These are phyloP conservation scores for Tillandsia fasciculata DNA, from an alignment of 176 grass and related monocot genomes.

Conservation along the genomic window DNA sequence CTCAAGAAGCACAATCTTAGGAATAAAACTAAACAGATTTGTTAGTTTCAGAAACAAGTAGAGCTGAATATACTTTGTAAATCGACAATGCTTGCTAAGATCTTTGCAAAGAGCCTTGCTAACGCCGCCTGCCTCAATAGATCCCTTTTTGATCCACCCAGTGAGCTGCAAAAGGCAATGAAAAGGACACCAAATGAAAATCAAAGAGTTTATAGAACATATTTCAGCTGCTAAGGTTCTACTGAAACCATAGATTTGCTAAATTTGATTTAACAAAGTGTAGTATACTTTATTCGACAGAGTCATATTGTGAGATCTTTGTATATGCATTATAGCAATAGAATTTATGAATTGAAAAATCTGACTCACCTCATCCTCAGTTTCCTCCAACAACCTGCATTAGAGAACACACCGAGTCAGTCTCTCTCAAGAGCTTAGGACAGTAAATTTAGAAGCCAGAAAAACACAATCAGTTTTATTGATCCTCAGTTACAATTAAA, in stretches of 20 bases:
- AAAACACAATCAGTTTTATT: too few relatives aligned
- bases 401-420: constrained; percentile 27
- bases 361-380: constrained; percentile 61
- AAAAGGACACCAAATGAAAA: not conserved
- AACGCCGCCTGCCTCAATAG: constrained; percentile 35
- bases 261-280: too few relatives aligned
- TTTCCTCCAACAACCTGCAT: constrained; percentile 82
- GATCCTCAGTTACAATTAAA: too few relatives aligned
- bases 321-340: not conserved
- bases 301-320: not conserved
- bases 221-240: too few relatives aligned
- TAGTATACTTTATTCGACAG: too few relatives aligned
- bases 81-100: constrained; percentile 68
- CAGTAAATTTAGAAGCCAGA: too few relatives aligned
- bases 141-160: constrained; percentile 73
- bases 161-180: constrained; percentile 41
- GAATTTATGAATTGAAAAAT: constrained; percentile 2
- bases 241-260: too few relatives aligned
- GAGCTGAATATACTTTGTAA: constrained; percentile 30
- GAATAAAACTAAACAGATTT: too few relatives aligned
- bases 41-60: not conserved
- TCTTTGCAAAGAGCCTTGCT: constrained; percentile 65
- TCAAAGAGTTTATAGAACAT: too few relatives aligned
- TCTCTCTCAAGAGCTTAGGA: not conserved
- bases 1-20: too few relatives aligned